Conservation (phyloP, 495 filamentous ascomycete species). For the Pyrenopolyporus hunteri region DNA sequence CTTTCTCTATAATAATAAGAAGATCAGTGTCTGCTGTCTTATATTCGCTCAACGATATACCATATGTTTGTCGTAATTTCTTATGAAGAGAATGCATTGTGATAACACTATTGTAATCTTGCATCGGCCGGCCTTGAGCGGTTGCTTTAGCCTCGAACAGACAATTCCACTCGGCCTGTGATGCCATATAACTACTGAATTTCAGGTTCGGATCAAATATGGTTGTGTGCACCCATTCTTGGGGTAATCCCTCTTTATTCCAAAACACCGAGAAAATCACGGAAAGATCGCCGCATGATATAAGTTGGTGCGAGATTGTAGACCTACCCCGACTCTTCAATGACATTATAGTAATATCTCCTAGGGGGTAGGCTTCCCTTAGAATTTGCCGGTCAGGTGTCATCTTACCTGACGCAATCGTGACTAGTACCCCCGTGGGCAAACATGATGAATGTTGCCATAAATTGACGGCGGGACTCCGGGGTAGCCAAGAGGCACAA, state of each 20-base stretch:
- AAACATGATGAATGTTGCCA: background rate
- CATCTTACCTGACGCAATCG: slow-evolving; percentile 3
- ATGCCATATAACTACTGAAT: background rate
- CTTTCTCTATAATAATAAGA: background rate
- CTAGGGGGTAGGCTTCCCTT: slow-evolving; percentile 6
- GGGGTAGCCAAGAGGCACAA: background rate
- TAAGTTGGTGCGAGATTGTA: slow-evolving; percentile 7
- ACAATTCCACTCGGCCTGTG: slow-evolving; percentile 1
- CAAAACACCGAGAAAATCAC: slow-evolving; percentile 16
- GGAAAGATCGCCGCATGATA: slow-evolving; percentile 4
- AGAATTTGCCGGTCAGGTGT: background rate
- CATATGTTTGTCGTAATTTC: background rate
- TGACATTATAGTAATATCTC: background rate
- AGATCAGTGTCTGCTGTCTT: background rate
- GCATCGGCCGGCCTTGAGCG: background rate
- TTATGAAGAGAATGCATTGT: slow-evolving; percentile 7
- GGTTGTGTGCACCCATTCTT: slow-evolving; percentile 9
- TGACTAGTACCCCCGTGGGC: background rate
- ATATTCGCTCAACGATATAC: no score
- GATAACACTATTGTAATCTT: background rate
- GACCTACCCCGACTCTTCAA: background rate
- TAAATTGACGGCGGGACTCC: background rate
- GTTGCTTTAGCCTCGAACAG: background rate
- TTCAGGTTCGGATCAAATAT: slow-evolving; percentile 3
- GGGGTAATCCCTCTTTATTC: background rate